These are phyloP conservation scores for Cutaneotrichosporon arboriforme DNA, from an alignment of 1,284 basidiomycete species.

Conservation along the genomic window DNA sequence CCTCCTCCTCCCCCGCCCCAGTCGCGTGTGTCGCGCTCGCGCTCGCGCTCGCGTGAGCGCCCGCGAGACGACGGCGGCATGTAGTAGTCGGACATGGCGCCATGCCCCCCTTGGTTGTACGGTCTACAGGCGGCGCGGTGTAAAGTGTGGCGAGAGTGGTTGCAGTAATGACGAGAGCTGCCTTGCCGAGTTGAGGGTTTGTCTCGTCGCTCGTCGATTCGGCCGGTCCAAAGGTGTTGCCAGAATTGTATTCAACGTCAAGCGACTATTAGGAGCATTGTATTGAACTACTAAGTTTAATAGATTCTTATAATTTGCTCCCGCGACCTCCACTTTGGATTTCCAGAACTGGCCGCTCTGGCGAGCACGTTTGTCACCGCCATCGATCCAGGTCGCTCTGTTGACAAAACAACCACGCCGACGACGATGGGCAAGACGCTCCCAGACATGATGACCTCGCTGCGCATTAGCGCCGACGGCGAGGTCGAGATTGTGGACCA, in stretches of 20 bases:
- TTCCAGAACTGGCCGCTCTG: neutral
- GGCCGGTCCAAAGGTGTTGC: too few species aligned
- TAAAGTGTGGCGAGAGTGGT: neutral
- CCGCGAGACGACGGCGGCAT: slow-evolving; percentile 11
- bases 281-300: too few species aligned
- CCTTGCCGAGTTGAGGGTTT: too few species aligned
- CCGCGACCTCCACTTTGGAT: slow-evolving; percentile 5
- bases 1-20: neutral
- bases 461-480: slow-evolving; percentile 55
- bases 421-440: slow-evolving; percentile 22
- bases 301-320: neutral
- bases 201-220: too few species aligned
- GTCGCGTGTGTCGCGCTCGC: neutral
- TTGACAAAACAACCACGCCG: neutral
- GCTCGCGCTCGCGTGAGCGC: neutral
- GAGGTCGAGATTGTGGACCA: slow-evolving; percentile 79
- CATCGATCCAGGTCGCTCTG: too few species aligned
- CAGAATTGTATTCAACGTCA: too few species aligned
- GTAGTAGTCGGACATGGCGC: slow-evolving; percentile 18
- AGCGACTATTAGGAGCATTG: neutral
- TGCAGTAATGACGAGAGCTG: neutral
- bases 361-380: slow-evolving; percentile 1
- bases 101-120: too few species aligned
- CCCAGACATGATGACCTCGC: slow-evolving; percentile 55
- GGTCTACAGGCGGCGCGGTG: too few species aligned